These are phyloP conservation scores for Tylopilus intermedius DNA, from an alignment of 768 basidiomycete genomes.

Conservation along the genomic window DNA sequence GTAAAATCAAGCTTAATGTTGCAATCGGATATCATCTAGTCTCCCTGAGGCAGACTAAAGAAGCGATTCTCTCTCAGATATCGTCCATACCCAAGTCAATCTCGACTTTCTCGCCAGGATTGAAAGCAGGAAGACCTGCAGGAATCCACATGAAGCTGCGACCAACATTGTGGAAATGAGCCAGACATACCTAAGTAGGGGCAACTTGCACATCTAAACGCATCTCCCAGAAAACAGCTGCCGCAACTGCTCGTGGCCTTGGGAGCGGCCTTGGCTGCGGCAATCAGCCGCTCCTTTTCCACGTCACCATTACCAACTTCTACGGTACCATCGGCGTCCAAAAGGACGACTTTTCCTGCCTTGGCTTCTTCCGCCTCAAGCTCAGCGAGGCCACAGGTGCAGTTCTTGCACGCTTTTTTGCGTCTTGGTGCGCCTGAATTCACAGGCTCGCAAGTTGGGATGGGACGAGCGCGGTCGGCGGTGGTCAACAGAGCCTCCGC, in stretches of 20 bases:
- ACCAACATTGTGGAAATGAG: conserved; percentile 3
- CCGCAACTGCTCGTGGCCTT: conserved; percentile 97
- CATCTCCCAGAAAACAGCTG: conserved; percentile 95
- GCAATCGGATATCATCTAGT: conserved; percentile 1
- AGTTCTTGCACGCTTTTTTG: conserved; percentile 93
- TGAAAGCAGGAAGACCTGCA: conserved; percentile 94
- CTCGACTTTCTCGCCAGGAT: conserved; percentile 97
- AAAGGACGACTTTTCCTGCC: conserved; percentile 56
- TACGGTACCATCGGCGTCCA: conserved; percentile 56
- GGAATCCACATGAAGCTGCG: conserved; percentile 6
- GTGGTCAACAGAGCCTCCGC: conserved; percentile 78
- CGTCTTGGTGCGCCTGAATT: conserved; percentile 48
- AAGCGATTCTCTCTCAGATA: conserved; percentile 41
- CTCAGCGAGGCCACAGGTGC: conserved; percentile 94
- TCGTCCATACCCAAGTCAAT: conserved; percentile 88
- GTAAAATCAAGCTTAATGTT: too few relatives aligned
- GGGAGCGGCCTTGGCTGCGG: conserved; percentile 65
- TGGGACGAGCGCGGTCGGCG: conserved; percentile 75
- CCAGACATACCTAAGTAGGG: conserved; percentile 85
- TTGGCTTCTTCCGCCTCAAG: conserved; percentile 77
- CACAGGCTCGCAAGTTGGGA: conserved; percentile 70
- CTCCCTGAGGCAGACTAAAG: background rate
- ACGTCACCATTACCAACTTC: conserved; percentile 51
- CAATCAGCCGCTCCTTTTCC: conserved; percentile 61
- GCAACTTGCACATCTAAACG: conserved; percentile 93